Conservation (phyloP, 768 basidiomycete genomes). For the Podaxis sp. region DNA sequence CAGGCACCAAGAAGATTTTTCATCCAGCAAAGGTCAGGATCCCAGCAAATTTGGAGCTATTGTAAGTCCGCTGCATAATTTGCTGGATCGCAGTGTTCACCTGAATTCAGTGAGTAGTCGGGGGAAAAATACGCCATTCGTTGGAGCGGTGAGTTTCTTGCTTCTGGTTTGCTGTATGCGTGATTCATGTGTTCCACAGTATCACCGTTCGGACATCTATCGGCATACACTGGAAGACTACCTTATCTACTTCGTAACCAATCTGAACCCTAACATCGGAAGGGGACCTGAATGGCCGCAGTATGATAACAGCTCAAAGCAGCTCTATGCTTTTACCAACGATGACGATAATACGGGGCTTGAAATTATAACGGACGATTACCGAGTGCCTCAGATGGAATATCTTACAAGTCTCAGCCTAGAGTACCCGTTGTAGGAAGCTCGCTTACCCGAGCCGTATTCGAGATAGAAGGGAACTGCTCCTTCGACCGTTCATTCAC, state of each 20-base stretch:
- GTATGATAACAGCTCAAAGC: slow-evolving; percentile 25
- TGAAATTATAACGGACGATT: slow-evolving; percentile 29
- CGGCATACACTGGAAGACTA: slow-evolving; percentile 42
- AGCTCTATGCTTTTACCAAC: slow-evolving; percentile 25
- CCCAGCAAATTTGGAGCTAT: slow-evolving; percentile 46
- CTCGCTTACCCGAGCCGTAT: no score
- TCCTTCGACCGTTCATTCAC: no score
- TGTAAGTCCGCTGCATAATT: slow-evolving; percentile 26
- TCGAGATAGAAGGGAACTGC: background rate
- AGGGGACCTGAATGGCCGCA: slow-evolving; percentile 28
- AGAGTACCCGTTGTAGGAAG: slow-evolving; percentile 22
- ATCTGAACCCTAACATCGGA: slow-evolving; percentile 42
- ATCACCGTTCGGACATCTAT: slow-evolving; percentile 41
- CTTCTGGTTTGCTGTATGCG: background rate
- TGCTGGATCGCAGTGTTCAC: background rate
- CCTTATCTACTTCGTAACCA: slow-evolving; percentile 44
- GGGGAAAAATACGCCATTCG: slow-evolving; percentile 34
- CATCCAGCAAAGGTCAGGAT: slow-evolving; percentile 36
- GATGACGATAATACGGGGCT: slow-evolving; percentile 14
- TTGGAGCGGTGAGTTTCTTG: slow-evolving; percentile 40
- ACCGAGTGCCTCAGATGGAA: slow-evolving; percentile 28
- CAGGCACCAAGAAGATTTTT: slow-evolving; percentile 54
- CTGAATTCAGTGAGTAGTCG: slow-evolving; percentile 38
- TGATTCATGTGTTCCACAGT: slow-evolving; percentile 24
- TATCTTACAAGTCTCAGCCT: slow-evolving; percentile 27